Percentiles rank a stretch among this genome's conserved stretches.
These are phyloP conservation scores for Amauroascus verrucosus DNA, from an alignment of 2,329 filamentous ascomycete species.

Conservation along the genomic window DNA sequence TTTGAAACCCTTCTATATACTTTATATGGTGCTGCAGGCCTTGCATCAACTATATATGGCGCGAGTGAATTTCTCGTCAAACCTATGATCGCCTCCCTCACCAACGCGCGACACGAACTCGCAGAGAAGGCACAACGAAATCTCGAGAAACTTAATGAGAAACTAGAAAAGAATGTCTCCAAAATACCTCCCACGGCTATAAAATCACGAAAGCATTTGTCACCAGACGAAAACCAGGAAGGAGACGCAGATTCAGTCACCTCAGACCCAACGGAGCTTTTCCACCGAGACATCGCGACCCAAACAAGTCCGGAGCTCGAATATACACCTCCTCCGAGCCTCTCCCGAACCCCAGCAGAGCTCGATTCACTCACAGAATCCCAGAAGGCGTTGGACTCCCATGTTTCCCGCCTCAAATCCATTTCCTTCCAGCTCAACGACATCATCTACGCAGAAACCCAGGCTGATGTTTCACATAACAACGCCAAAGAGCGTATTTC, in stretches of 20 bases:
- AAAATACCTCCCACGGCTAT: constrained; percentile 36
- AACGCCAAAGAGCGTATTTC: constrained; percentile 27
- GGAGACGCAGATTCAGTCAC: constrained; percentile 38
- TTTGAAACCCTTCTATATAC: constrained; percentile 47
- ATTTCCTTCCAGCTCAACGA: constrained; percentile 45
- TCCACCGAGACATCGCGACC: constrained; percentile 53
- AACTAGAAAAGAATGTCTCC: constrained; percentile 44
- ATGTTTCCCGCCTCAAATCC: constrained; percentile 40
- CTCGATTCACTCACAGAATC: constrained; percentile 16
- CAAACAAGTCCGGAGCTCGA: constrained; percentile 46
- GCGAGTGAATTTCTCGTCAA: constrained; percentile 49
- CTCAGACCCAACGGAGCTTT: constrained; percentile 54
- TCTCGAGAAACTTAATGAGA: constrained; percentile 46
- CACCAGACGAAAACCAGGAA: constrained; percentile 22
- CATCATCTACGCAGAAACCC: constrained; percentile 33
- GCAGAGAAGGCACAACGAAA: constrained; percentile 43
- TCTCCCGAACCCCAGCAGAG: constrained; percentile 19
- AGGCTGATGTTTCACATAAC: constrained; percentile 26
- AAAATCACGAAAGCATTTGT: constrained; percentile 11
- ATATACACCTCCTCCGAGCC: constrained; percentile 25
- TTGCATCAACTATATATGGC: constrained; percentile 48
- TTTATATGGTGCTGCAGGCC: constrained; percentile 46
- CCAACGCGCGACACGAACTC: constrained; percentile 48
- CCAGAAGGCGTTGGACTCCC: constrained; percentile 23
- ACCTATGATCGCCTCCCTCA: constrained; percentile 48